Conservation (phyloP, 192 early-diverging fungal species). For the Coemansia biformis region DNA sequence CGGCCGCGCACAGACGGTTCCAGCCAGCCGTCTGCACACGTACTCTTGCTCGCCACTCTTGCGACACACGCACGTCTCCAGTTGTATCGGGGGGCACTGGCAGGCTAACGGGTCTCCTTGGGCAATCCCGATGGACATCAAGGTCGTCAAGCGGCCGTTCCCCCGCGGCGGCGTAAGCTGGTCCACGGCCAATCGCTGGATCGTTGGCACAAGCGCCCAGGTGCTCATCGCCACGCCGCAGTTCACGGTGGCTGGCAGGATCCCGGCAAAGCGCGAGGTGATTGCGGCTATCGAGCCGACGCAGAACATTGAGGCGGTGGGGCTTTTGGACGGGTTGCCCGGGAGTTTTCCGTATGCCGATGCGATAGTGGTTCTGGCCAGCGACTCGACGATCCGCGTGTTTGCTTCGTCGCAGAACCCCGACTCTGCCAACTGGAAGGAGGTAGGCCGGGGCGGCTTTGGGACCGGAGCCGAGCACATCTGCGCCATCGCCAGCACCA, state of each 20-base stretch:
- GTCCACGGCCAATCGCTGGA: conserved; percentile 35
- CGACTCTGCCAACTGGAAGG: conserved; percentile 18
- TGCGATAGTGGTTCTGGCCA: conserved; percentile 18
- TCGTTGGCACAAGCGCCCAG: conserved; percentile 22
- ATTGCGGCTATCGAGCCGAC: conserved; percentile 11
- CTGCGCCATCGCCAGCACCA: conserved; percentile 15
- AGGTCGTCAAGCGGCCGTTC: conserved; percentile 12
- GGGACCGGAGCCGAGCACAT: conserved; percentile 14
- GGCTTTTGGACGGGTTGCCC: conserved; percentile 22
- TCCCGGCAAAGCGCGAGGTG: conserved; percentile 15
- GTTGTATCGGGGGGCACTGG: too few relatives aligned
- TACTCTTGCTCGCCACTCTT: too few relatives aligned
- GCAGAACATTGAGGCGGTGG: conserved; percentile 27
- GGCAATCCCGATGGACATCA: conserved; percentile 38
- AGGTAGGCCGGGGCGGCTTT: conserved; percentile 29
- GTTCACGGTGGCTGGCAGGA: not conserved
- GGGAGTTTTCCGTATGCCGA: conserved; percentile 10
- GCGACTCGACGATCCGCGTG: conserved; percentile 36
- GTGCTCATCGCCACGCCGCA: conserved; percentile 25
- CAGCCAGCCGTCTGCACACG: too few relatives aligned
- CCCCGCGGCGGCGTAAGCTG: conserved; percentile 16
- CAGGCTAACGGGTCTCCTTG: too few relatives aligned
- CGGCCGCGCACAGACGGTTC: too few relatives aligned
- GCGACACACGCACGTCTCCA: too few relatives aligned
- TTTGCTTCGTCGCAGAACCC: conserved; percentile 20